phyloP scores from a whole-genome alignment of 352 stramenopile genomes.

The Globisporangium uncinulatum region DNA sequence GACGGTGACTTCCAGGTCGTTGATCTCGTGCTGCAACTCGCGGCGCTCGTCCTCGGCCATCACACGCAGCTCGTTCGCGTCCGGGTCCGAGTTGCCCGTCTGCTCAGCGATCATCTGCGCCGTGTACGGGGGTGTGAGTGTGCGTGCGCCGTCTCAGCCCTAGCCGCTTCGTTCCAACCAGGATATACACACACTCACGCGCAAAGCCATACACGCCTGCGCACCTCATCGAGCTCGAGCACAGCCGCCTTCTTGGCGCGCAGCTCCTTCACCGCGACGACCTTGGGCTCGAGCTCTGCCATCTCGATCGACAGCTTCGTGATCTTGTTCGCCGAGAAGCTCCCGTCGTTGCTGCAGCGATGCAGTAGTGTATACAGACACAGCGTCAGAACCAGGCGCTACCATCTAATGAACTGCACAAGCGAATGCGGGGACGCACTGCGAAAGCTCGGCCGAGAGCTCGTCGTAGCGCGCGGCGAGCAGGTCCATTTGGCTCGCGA shows the following conservation, averaged over 20 bases:
- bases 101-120: conserved; percentile 61
- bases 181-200: no score
- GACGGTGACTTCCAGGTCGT: conserved; percentile 51
- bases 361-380: neutral
- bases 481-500: conserved; percentile 65
- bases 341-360: conserved; percentile 57
- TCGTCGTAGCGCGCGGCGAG: conserved; percentile 61
- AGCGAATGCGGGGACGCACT: conserved; percentile 22
- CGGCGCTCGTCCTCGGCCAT: conserved; percentile 75
- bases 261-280: conserved; percentile 60
- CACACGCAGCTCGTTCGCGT: conserved; percentile 56
- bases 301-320: conserved; percentile 84
- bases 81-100: conserved; percentile 32
- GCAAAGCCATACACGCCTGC: conserved; percentile 1
- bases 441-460: conserved; percentile 51
- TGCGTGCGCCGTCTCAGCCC: no score
- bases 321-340: conserved; percentile 65
- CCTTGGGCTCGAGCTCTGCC: conserved; percentile 70
- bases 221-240: conserved; percentile 80
- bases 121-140: neutral
- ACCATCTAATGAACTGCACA: neutral
- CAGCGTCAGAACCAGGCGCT: no score
- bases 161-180: neutral
- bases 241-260: conserved; percentile 90
- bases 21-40: conserved; percentile 45